Evolutionary conservation across 805 yeast species (phyloP), one percentile per base, ranked within the genome.

Genomic region (Torulaspora microellipsoides): DNA sequence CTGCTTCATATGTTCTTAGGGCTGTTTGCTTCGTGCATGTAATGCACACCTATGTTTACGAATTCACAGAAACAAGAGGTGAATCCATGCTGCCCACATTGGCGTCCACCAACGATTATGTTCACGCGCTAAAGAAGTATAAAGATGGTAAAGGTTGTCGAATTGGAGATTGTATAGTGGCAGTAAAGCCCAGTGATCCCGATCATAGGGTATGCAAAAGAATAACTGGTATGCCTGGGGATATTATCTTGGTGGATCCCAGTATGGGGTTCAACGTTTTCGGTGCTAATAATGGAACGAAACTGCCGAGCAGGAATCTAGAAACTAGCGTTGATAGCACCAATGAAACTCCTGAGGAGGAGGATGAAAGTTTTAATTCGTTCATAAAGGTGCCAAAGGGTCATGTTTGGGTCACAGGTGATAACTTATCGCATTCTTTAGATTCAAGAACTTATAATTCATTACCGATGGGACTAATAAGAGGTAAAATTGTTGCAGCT

Each of bases 331-430:
- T 33, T 11, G 25, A 36, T 20, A 27, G 28, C 27, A 23, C 29
- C n/a, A 13, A 27, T 14, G 30, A 31, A 15, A 32, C 36, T 33
- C 27, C 28, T 8, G 36, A 30, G 30, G 40, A 44, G 27, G 58
- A 58, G 9, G 48, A 51, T 20, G 62, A 59, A 4, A 51, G 55
- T 14, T 64, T 60, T 38, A 49, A 66, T 36, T 75, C 77, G 44
- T 87, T 71, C 62, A 80, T 91, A 8, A 72, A 69, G 43, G 90
- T 93, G 0, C 99, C 99, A 1, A 78, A 81, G 52, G 99, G 99
- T 2, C 99, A 93, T 65, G 85, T 87, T 37, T 93, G 98, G 98
- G 83, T 90, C 3, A 88, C 97, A 0, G 99, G 99, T 1, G 99
- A 93, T 59, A 93, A 93, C 59, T 65, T 91, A 45, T 76, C 87